Percentiles rank a stretch among this genome's conserved stretches.
phyloP scores from a whole-genome alignment of 2,329 filamentous ascomycete genomes.

The Pestalotiopsis sp. region DNA sequence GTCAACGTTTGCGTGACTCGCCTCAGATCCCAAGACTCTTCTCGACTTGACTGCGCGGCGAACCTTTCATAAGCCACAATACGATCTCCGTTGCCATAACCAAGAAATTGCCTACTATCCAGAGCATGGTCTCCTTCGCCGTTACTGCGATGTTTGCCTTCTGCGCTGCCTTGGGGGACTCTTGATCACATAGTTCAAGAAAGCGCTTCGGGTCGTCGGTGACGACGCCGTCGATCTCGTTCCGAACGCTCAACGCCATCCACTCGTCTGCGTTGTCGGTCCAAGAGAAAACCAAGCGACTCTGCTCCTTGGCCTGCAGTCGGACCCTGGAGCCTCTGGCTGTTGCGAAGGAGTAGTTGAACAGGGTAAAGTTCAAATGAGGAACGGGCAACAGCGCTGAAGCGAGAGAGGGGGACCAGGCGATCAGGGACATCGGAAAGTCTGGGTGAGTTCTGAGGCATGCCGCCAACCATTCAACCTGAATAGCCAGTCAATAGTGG shows the following conservation, averaged over 20 bases:
- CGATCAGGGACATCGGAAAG: background rate
- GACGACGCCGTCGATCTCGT: slow-evolving; percentile 9
- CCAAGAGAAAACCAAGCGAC: slow-evolving; percentile 6
- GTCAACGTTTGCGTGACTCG: background rate
- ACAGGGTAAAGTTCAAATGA: slow-evolving; percentile 2
- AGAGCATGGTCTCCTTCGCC: background rate
- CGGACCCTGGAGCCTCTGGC: background rate
- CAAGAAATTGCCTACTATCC: background rate
- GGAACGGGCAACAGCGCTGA: slow-evolving; percentile 2
- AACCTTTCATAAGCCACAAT: background rate
- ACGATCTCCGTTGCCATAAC: background rate
- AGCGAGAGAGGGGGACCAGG: slow-evolving; percentile 2
- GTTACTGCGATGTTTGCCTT: background rate
- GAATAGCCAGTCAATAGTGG: background rate
- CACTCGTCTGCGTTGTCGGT: slow-evolving; percentile 11
- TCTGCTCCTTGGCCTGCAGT: background rate
- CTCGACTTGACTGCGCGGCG: background rate
- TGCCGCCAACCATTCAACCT: slow-evolving; percentile 9
- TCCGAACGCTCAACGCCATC: slow-evolving; percentile 8
- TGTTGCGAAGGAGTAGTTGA: slow-evolving; percentile 11
- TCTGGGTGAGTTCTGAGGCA: background rate
- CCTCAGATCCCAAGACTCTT: background rate
- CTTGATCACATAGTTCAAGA: slow-evolving; percentile 1
- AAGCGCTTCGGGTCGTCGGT: slow-evolving; percentile 12
- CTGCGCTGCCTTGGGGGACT: background rate